A percentile compares a stretch with the other conserved stretches of the same genome.
phyloP scores from a whole-genome alignment of 2,329 filamentous ascomycete species.

The Colletotrichum sp. region DNA sequence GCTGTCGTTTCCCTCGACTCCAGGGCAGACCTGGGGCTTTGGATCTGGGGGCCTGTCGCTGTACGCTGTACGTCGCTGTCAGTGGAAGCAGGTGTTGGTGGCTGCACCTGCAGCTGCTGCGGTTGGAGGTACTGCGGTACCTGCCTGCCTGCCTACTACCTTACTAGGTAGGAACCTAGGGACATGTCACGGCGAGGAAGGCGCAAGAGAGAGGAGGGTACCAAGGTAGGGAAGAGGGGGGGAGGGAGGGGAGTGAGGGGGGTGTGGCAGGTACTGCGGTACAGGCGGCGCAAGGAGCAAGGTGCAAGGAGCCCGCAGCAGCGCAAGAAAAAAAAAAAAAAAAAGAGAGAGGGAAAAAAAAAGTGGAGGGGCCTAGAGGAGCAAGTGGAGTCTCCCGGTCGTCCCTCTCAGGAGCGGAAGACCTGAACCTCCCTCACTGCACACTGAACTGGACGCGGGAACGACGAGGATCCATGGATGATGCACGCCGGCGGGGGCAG shows the following conservation, averaged over 20 bases:
- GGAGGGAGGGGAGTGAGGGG: not conserved
- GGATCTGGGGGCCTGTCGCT: not conserved
- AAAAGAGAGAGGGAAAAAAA: not conserved
- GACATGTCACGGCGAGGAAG: not conserved
- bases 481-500: constrained; percentile 11
- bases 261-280: not conserved
- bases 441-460: not conserved
- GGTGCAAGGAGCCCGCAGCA: not conserved
- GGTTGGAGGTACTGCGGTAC: not conserved
- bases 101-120: not conserved
- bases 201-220: not conserved
- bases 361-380: not conserved
- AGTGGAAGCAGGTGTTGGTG: constrained; percentile 7
- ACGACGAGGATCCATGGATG: not conserved
- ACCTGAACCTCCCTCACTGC: not conserved
- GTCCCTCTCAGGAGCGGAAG: not conserved
- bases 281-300: not conserved
- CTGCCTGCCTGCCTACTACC: not conserved
- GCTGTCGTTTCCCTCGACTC: not conserved
- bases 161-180: not conserved
- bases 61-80: not conserved
- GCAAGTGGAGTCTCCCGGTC: not conserved
- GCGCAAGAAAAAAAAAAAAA: not conserved
- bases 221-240: not conserved
- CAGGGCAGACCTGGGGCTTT: not conserved